phyloP scores from a whole-genome alignment of 352 stramenopile species.

The Pythium rhizo-oryzae region DNA sequence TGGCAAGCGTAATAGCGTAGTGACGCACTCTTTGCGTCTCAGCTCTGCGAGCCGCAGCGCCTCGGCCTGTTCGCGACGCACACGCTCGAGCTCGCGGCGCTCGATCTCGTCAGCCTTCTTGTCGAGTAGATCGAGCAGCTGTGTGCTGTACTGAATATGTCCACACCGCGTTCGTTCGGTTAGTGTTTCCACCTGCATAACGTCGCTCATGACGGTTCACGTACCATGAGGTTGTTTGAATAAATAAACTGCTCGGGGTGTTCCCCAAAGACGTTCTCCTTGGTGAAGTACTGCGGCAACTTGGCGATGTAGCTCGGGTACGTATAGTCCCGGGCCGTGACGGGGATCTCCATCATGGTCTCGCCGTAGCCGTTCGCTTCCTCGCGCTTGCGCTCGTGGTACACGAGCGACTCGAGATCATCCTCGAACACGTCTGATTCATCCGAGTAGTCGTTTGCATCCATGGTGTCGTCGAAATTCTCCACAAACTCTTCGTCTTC shows the following conservation, averaged over 20 bases:
- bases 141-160: conserved; percentile 41
- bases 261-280: conserved; percentile 63
- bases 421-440: conserved; percentile 82
- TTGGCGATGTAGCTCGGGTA: conserved; percentile 66
- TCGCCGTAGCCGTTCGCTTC: conserved; percentile 51
- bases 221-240: conserved; percentile 78
- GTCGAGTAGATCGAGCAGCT: conserved; percentile 45
- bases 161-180: background rate
- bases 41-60: conserved; percentile 38
- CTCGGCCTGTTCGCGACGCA: conserved; percentile 34
- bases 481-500: conserved; percentile 44
- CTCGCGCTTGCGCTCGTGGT: conserved; percentile 47
- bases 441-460: conserved; percentile 52
- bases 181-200: background rate
- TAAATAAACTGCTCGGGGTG: conserved; percentile 72
- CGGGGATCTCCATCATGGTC: conserved; percentile 52
- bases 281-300: conserved; percentile 55
- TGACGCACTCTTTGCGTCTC: conserved; percentile 34
- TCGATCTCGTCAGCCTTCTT: conserved; percentile 47
- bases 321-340: conserved; percentile 46
- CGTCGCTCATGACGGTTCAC: background rate
- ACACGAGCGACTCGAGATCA: conserved; percentile 66
- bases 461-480: conserved; percentile 47
- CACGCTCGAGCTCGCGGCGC: conserved; percentile 38
- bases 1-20: background rate